Conservation (phyloP, 2,329 filamentous ascomycete genomes). For the Penicillium freii region DNA sequence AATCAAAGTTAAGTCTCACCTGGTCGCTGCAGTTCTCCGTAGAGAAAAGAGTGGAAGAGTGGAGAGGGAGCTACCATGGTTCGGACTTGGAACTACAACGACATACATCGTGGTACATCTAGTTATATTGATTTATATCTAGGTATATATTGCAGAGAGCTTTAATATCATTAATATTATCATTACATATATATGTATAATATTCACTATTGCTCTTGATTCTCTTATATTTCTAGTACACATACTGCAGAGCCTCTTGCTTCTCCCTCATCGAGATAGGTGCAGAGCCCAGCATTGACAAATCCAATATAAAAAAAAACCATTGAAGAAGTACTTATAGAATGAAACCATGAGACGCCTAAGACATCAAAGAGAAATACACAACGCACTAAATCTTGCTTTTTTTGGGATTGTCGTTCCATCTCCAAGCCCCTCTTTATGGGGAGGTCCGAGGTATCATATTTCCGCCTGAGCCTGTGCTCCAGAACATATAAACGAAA, state of each 20-base stretch:
- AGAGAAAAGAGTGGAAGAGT: conserved; percentile 17
- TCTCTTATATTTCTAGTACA: background rate
- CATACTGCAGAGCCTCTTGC: background rate
- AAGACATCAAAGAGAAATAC: background rate
- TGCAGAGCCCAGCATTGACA: background rate
- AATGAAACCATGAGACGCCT: background rate
- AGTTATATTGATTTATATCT: background rate
- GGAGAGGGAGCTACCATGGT: conserved; percentile 23
- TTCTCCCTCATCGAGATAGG: background rate
- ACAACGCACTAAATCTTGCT: background rate
- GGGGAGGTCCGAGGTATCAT: conserved; percentile 33
- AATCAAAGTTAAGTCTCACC: background rate
- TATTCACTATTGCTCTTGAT: background rate
- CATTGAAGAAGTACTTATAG: background rate
- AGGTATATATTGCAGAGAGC: background rate
- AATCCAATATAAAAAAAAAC: background rate
- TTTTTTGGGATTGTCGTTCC: conserved; percentile 25
- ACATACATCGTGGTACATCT: background rate
- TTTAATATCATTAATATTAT: background rate
- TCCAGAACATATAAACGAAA: conserved; percentile 13
- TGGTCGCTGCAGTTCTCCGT: background rate
- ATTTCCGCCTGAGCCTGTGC: conserved; percentile 27
- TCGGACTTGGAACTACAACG: conserved; percentile 24
- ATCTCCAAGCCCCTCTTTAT: conserved; percentile 21
- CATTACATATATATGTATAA: background rate